Base-by-base conservation (phyloP, 2,329 filamentous ascomycete species). In the Colletotrichum magnum region DNA sequence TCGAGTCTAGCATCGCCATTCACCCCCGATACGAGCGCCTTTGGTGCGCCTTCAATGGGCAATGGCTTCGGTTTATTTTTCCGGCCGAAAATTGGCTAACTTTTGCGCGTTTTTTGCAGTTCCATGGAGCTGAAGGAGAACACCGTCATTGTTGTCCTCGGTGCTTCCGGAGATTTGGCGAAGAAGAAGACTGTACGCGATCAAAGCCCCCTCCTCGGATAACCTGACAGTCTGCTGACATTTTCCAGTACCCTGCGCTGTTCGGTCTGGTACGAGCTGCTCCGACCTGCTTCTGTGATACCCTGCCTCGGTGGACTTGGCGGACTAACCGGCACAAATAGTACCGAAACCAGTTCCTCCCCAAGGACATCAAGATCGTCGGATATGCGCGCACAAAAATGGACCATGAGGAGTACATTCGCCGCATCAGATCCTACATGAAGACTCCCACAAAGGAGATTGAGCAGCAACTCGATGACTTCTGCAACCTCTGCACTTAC, bases 341-440 rank as follows among this genome's bases (percentile, higher is more conserved):
- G 95, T 97, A 95, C 86, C 94, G 96, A 80, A 99, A 99, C 87
- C 95, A 98, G 84, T 99, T 98, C 87, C 93, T 99, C 59, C 96
- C 91, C 77, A 97, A 97, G 84, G 94, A 97, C 83, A 94, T 97
- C 84, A 93, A 91, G 83, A 98, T 99, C 80, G 91, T 99, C 77
- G 96, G 96, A 86, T 99, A 99, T 94, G 96, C 96, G 77, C 92
- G 96, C 80, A 99, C 96, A 76, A 98, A 98, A 88, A 99, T 99
- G 96, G 95, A 98, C 85, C 94, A 95, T 78, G 91, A 94, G 73
- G 96, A 99, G 83, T 98, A 93, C 86, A 88, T 98, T 79, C 93
- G 92, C 84, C 90, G 96, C 75, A 94, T 99, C 83, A 95, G 93
- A 85, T 97, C 94, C 70, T 97, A 98, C 86, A 99, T 99, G 87